Evolutionary conservation across 176 grass and related monocot genomes (phyloP).

Genomic region (Cenchrus purpureus): DNA sequence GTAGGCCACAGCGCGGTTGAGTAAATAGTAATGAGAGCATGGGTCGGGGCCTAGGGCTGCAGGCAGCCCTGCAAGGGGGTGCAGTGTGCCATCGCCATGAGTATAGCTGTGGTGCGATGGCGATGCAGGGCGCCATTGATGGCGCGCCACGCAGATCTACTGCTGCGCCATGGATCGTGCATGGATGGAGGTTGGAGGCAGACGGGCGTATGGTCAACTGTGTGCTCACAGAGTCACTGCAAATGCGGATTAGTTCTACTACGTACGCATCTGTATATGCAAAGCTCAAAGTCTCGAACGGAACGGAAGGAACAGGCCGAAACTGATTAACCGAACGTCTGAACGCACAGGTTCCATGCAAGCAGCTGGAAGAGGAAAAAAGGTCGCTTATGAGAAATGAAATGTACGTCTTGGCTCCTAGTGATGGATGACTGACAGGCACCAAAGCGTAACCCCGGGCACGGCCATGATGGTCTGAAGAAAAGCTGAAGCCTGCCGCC

Average conservation of each 20-base stretch:
- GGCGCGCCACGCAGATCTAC: too few relatives aligned
- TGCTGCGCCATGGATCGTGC: too few relatives aligned
- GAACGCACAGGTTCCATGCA: too few relatives aligned
- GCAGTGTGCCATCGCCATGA: too few relatives aligned
- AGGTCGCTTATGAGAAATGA: neutral
- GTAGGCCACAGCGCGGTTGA: neutral
- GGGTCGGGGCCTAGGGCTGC: neutral
- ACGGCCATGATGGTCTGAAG: slow-evolving; percentile 29
- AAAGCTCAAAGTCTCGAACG: neutral
- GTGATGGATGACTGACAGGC: neutral
- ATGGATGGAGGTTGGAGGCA: too few relatives aligned
- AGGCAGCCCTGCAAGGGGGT: neutral
- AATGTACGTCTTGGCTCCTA: slow-evolving; percentile 31
- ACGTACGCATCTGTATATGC: neutral
- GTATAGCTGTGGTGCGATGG: too few relatives aligned
- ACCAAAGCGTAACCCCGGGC: neutral
- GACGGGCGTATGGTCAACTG: too few relatives aligned
- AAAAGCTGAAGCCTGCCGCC: neutral
- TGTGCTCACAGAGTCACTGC: too few relatives aligned
- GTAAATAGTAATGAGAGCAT: neutral
- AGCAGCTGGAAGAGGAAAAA: neutral
- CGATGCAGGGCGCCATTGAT: too few relatives aligned
- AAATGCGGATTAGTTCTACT: too few relatives aligned
- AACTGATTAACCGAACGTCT: neutral
- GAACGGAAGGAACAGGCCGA: neutral